Base-by-base conservation (phyloP, 1,284 basidiomycete species). In the Leccinum subfulvum region DNA sequence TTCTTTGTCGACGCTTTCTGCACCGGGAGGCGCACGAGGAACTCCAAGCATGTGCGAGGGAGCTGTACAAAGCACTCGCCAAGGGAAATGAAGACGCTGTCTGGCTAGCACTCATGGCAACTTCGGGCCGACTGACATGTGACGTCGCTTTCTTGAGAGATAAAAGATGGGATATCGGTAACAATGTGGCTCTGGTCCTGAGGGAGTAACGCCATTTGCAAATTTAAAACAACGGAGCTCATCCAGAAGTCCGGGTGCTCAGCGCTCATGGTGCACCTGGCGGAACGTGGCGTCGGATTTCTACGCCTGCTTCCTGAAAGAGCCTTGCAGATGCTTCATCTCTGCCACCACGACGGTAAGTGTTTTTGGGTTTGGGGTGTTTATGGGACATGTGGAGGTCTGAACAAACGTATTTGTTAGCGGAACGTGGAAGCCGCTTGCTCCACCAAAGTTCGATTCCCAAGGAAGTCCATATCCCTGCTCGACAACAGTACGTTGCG, bases 311-410 rank as follows among this genome's bases (percentile, higher is more conserved):
- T 71, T 92, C 86, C 65, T 83, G 77, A 68, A 96, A 89, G 13
- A 95, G 81, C 58, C 76, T 79, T 2, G 92, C 91, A 1, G 91
- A 92, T 1, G 87, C 90, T 59, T 90, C 89, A 70, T 97, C 94
- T 60, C 91, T 93, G 68, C 18, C 28, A 56, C 28, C 28, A 28
- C 28, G 28, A 28, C 28, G 28, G 28, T 28, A 28, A 28, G 28
- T 28, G 28, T 28, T 28, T 28, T 28, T 28, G 28, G 28, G 28
- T 28, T 28, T 28, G 28, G 28, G 28, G 28, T 28, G 28, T 28
- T 28, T 28, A 28, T 28, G 28, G 28, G 28, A 28, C 28, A 28
- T 28, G 28, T 28, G 28, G 28, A 28, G 28, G 28, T 28, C 28
- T 28, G 28, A 28, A 28, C 28, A 28, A 28, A 28, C 28, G 28